Conservation (phyloP, 257 asterid genomes). For the Nicotiana obtusifolia region DNA sequence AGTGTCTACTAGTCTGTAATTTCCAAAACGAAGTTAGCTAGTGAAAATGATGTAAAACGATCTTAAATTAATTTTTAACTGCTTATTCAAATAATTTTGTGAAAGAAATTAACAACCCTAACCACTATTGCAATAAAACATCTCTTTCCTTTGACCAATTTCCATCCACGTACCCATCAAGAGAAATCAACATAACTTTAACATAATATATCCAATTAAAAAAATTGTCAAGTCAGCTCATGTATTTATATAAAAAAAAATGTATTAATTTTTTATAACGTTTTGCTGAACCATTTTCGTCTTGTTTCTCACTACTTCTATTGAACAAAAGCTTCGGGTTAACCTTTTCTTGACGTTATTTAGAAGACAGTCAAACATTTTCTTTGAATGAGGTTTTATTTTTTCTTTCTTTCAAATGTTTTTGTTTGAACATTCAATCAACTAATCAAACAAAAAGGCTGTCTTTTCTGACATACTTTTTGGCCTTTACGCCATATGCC, state of each 20-base stretch:
- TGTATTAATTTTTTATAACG: not conserved
- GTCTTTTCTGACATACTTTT: not conserved
- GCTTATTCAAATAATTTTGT: not conserved
- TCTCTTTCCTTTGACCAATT: conserved; percentile 18
- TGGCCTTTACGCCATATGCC: not conserved
- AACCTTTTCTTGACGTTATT: not conserved
- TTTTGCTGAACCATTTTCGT: not conserved
- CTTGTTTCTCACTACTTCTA: not conserved
- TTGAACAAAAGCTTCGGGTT: not conserved
- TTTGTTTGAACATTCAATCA: not conserved
- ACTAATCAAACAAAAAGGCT: not conserved
- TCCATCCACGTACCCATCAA: not conserved
- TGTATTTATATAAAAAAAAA: not conserved
- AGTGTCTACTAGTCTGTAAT: not conserved
- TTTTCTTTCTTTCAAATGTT: not conserved
- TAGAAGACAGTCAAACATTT: not conserved
- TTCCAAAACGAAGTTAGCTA: not conserved
- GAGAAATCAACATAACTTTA: not conserved
- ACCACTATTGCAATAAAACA: conserved; percentile 9
- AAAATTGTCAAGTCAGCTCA: not conserved
- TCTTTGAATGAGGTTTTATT: not conserved
- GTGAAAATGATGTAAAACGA: not conserved
- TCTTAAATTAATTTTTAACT: not conserved
- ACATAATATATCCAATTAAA: not conserved
- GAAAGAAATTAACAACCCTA: conserved; percentile 8